Conservation (phyloP, 106 monocot genomes). For the Dioscorea dumetorum region DNA sequence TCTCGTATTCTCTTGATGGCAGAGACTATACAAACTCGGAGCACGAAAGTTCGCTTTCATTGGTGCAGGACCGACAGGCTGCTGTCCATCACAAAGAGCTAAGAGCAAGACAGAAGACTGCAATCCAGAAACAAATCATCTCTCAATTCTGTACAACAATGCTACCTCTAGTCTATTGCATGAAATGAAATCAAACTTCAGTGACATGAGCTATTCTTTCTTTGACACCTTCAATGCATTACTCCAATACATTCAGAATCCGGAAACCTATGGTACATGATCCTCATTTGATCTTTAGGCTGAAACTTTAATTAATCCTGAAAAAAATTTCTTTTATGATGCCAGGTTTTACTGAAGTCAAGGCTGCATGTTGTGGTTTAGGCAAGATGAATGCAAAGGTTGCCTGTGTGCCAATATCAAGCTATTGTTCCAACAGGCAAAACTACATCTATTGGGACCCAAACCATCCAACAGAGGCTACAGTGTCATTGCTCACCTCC, state of each 20-base stretch:
- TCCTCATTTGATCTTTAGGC: background rate
- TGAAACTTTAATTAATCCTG: too few species aligned
- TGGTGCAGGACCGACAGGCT: slow-evolving; percentile 62
- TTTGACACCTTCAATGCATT: slow-evolving; percentile 44
- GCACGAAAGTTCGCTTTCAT: slow-evolving; percentile 62
- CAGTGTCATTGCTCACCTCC: slow-evolving; percentile 1
- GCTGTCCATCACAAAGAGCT: slow-evolving; percentile 49
- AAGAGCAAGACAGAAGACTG: slow-evolving; percentile 34
- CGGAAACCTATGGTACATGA: slow-evolving; percentile 23
- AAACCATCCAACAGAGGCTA: slow-evolving; percentile 42
- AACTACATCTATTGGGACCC: slow-evolving; percentile 49
- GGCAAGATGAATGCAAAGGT: slow-evolving; percentile 48
- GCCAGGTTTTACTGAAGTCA: slow-evolving; percentile 44
- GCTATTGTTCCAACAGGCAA: slow-evolving; percentile 36
- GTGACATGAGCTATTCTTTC: slow-evolving; percentile 57
- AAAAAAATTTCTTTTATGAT: too few species aligned
- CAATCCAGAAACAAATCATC: slow-evolving; percentile 25
- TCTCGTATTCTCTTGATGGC: background rate
- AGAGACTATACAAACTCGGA: slow-evolving; percentile 71
- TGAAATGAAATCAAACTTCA: slow-evolving; percentile 27
- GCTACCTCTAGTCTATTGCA: slow-evolving; percentile 28
- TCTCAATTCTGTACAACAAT: slow-evolving; percentile 30
- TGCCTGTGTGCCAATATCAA: slow-evolving; percentile 37
- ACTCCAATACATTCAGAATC: slow-evolving; percentile 22
- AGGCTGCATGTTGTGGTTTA: slow-evolving; percentile 56